Evolutionary conservation across 768 basidiomycete species (phyloP).

Genomic region (Phlebiopsis gigantea): DNA sequence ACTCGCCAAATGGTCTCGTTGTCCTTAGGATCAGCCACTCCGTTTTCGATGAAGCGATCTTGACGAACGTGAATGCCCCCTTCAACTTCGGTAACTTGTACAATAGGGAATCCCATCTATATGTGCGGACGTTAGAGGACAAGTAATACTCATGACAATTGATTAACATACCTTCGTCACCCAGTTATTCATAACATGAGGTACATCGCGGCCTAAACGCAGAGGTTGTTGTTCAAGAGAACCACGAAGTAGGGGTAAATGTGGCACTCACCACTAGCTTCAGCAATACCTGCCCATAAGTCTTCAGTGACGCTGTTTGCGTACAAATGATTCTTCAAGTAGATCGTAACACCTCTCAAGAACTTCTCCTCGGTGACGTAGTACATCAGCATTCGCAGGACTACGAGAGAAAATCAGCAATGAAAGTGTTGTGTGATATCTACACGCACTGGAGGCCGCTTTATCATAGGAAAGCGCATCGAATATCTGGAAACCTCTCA

Average conservation of each 20-base stretch:
- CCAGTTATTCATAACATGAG: constrained; percentile 88
- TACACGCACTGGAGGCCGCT: constrained; percentile 58
- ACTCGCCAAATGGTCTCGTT: constrained; percentile 18
- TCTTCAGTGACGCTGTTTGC: constrained; percentile 83
- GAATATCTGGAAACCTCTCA: constrained; percentile 88
- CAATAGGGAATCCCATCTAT: constrained; percentile 79
- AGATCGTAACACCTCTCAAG: constrained; percentile 82
- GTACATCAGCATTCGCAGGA: constrained; percentile 86
- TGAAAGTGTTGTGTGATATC: background rate
- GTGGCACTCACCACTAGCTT: constrained; percentile 52
- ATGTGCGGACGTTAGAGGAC: background rate
- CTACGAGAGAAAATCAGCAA: constrained; percentile 28
- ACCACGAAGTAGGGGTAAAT: background rate
- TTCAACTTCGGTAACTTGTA: constrained; percentile 75
- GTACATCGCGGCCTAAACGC: constrained; percentile 55
- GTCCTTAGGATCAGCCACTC: constrained; percentile 29
- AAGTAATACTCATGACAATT: too few relatives aligned
- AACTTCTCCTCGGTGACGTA: constrained; percentile 88
- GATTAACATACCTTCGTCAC: constrained; percentile 57
- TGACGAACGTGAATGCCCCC: constrained; percentile 77
- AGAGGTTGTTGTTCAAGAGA: background rate
- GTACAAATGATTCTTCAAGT: constrained; percentile 84
- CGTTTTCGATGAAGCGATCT: constrained; percentile 89
- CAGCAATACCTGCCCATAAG: constrained; percentile 80
- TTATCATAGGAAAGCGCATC: constrained; percentile 86